phyloP scores from a whole-genome alignment of 306 rosid genomes.

The Gillenia trifoliata region DNA sequence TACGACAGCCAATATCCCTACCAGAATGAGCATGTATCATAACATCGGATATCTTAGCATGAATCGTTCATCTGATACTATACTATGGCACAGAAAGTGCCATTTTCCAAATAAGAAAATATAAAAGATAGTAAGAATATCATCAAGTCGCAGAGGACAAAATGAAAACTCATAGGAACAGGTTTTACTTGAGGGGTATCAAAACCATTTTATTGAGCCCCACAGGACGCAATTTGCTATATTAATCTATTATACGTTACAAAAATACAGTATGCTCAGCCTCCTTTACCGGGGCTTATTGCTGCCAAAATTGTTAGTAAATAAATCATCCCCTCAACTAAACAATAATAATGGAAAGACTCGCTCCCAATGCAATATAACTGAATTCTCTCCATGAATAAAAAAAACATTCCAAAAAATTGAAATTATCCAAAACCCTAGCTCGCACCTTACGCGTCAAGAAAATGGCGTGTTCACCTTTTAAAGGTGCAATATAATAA shows the following conservation, averaged over 20 bases:
- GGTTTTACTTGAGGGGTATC: background rate
- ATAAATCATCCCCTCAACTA: constrained; percentile 21
- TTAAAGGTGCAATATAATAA: constrained; percentile 16
- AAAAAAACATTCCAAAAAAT: constrained; percentile 8
- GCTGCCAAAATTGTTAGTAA: constrained; percentile 17
- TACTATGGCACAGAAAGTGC: background rate
- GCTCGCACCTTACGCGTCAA: constrained; percentile 40
- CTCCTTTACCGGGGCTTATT: constrained; percentile 24
- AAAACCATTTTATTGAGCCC: background rate
- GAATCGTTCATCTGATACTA: background rate
- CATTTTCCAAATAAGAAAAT: background rate
- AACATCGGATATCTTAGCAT: background rate
- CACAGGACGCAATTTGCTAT: background rate
- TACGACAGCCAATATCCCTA: background rate
- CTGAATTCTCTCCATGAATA: constrained; percentile 22
- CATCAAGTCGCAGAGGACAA: background rate
- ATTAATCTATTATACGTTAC: constrained; percentile 1
- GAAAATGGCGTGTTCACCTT: constrained; percentile 49
- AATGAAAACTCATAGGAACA: background rate
- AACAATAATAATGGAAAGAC: constrained; percentile 14
- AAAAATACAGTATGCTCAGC: constrained; percentile 20
- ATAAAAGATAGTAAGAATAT: background rate
- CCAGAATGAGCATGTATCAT: background rate
- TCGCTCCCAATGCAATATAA: constrained; percentile 16
- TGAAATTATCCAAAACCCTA: constrained; percentile 38